Conservation (phyloP, 306 rosid genomes). For the Trifolium pratense region DNA sequence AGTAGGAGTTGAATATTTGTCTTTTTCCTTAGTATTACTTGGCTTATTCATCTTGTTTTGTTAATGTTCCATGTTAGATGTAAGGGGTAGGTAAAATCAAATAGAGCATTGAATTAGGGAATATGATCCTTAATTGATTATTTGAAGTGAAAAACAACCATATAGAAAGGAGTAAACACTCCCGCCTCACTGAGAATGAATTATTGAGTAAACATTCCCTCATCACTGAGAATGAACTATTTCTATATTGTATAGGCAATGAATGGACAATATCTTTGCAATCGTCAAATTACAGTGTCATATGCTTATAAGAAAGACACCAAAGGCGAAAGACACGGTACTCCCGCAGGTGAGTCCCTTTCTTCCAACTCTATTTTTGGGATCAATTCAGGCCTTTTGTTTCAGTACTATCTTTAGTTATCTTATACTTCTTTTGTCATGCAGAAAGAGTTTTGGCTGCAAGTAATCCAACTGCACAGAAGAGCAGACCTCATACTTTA, state of each 20-base stretch:
- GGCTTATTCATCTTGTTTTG: not conserved
- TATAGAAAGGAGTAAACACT: not conserved
- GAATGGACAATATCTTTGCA: constrained; percentile 98
- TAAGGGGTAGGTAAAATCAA: not conserved
- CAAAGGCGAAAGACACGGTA: constrained; percentile 97
- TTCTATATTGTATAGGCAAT: constrained; percentile 65
- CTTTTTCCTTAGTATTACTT: not conserved
- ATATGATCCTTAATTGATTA: constrained; percentile 5
- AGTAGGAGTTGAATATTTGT: constrained; percentile 8
- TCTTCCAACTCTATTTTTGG: constrained; percentile 6
- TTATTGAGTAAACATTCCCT: constrained; percentile 10
- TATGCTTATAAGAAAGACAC: constrained; percentile 99
- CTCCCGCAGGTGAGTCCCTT: constrained; percentile 83
- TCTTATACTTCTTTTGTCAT: constrained; percentile 26
- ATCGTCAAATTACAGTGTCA: constrained; percentile 96
- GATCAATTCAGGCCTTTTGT: constrained; percentile 6
- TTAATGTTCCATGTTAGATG: not conserved
- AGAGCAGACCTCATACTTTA: constrained; percentile 94
- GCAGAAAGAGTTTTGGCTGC: constrained; percentile 99
- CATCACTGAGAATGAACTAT: constrained; percentile 11
- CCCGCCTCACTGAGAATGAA: constrained; percentile 5
- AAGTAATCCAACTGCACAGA: constrained; percentile 80
- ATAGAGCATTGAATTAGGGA: constrained; percentile 3
- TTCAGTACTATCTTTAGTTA: constrained; percentile 6
- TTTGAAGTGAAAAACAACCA: not conserved